Conservation (phyloP, 345 rosid genomes). For the Brassica carinata region DNA sequence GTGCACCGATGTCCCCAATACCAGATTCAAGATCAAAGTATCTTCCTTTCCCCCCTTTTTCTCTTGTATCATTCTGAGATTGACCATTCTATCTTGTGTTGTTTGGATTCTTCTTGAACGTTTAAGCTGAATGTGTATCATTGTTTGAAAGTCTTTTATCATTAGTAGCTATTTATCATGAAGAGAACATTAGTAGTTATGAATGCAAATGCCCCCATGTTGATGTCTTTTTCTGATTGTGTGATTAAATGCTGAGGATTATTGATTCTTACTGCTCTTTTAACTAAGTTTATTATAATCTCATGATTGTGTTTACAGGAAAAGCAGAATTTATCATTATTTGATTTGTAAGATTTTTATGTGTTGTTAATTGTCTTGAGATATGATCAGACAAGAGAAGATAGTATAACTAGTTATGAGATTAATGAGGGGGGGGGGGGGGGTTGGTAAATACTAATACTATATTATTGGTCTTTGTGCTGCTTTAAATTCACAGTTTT, state of each 20-base stretch:
- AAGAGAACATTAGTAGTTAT: not conserved
- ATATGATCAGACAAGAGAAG: not conserved
- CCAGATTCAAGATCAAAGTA: constrained; percentile 94
- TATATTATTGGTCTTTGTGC: not conserved
- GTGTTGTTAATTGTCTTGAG: constrained; percentile 20
- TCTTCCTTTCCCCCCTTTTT: not conserved
- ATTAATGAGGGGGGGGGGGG: not conserved
- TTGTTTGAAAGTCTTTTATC: not conserved
- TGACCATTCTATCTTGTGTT: not conserved
- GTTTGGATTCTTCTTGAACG: not conserved
- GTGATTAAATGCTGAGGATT: not conserved
- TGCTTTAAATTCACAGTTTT: not conserved
- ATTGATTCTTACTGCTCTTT: not conserved
- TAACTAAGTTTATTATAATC: not conserved
- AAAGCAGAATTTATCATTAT: not conserved
- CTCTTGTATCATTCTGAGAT: not conserved
- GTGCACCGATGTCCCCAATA: constrained; percentile 87
- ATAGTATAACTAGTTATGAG: constrained; percentile 2
- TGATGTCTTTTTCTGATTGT: not conserved
- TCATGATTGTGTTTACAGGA: not conserved
- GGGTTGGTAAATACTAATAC: not conserved
- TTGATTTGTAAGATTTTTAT: not conserved
- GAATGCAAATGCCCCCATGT: not conserved
- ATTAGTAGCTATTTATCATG: not conserved
- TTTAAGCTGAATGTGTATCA: not conserved